Conservation (phyloP, 441 rosid genomes). For the Theobroma grandiflorum region DNA sequence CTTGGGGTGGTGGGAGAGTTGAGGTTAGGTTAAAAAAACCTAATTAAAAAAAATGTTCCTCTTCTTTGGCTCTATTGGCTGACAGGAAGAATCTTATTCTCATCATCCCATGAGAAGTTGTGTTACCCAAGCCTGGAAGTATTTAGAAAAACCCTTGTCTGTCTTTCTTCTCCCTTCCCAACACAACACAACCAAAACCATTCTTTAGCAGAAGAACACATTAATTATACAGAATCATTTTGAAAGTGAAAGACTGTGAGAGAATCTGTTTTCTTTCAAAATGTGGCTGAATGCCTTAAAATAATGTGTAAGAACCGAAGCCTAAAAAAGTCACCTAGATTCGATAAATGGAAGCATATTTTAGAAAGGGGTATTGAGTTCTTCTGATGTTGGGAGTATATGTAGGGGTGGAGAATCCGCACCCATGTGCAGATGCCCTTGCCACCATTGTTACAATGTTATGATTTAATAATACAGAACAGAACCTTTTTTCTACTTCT, state of each 20-base stretch:
- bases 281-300: background rate
- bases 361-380: conserved; percentile 29
- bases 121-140: conserved; percentile 31
- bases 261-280: conserved; percentile 21
- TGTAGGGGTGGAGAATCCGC: conserved; percentile 25
- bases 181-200: conserved; percentile 30
- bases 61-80: conserved; percentile 36
- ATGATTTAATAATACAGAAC: conserved; percentile 27
- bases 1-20: background rate
- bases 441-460: conserved; percentile 26
- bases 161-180: conserved; percentile 32
- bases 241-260: conserved; percentile 13
- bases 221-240: conserved; percentile 19
- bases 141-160: conserved; percentile 22
- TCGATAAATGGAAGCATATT: conserved; percentile 28
- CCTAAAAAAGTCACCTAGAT: conserved; percentile 29
- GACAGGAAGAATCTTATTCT: conserved; percentile 48
- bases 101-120: conserved; percentile 37
- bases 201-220: conserved; percentile 29
- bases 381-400: conserved; percentile 15
- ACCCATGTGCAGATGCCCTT: conserved; percentile 41
- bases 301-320: background rate
- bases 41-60: background rate
- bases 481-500: conserved; percentile 26
- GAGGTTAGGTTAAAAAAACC: background rate